These are phyloP conservation scores for Spathaspora sp. DNA, from an alignment of 1,139 yeast genomes.

Conservation along the genomic window DNA sequence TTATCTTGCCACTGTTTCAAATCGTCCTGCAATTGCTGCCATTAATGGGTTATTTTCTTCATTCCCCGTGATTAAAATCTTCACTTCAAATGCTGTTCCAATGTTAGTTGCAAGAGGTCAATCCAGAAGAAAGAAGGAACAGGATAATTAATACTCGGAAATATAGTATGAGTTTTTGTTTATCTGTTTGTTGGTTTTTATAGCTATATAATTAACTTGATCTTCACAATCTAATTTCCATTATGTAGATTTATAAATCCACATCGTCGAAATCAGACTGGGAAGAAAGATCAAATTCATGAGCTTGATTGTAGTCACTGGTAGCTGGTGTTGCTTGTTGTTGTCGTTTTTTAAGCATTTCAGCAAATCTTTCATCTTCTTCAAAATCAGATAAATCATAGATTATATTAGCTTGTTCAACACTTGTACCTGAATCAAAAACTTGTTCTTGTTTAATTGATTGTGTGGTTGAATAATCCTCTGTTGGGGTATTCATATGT, in stretches of 20 bases:
- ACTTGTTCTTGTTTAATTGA: constrained; percentile 4
- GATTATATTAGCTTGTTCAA: constrained; percentile 11
- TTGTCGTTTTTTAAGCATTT: constrained; percentile 14
- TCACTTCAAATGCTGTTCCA: constrained; percentile 61
- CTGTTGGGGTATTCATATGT: constrained; percentile 5
- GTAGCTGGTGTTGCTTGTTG: background rate
- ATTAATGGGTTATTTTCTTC: constrained; percentile 58
- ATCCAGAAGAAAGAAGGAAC: constrained; percentile 13
- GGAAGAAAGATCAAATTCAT: constrained; percentile 17
- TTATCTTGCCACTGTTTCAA: constrained; percentile 44
- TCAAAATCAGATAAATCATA: constrained; percentile 30
- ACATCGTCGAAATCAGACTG: constrained; percentile 20
- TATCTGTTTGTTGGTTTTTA: background rate
- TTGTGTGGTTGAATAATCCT: background rate
- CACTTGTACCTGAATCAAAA: constrained; percentile 3
- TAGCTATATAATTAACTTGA: background rate
- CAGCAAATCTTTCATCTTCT: constrained; percentile 19
- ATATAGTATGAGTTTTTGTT: too few relatives aligned
- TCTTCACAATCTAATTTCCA: too few relatives aligned
- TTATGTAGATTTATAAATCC: too few relatives aligned
- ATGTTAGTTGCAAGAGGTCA: constrained; percentile 40
- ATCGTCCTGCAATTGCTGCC: constrained; percentile 60
- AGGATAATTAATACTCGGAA: background rate
- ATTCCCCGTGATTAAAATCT: constrained; percentile 56
- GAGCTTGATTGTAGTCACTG: constrained; percentile 4